Evolutionary conservation across 768 basidiomycete genomes (phyloP).

Genomic region (Lepiota venenata): DNA sequence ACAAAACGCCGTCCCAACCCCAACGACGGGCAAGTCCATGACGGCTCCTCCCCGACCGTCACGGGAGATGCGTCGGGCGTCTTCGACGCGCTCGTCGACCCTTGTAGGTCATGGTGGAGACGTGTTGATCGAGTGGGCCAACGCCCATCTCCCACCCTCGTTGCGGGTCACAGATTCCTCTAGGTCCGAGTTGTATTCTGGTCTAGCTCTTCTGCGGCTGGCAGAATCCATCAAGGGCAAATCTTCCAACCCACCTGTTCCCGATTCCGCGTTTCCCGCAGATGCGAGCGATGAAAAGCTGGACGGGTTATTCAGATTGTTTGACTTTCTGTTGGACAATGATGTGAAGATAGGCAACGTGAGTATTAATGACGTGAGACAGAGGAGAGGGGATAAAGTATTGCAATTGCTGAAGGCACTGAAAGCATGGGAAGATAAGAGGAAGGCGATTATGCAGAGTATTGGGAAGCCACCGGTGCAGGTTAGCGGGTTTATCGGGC

Average conservation of each 20-base stretch:
- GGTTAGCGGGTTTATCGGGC: constrained; percentile 33
- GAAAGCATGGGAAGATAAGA: constrained; percentile 79
- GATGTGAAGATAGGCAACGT: constrained; percentile 90
- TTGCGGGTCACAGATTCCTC: constrained; percentile 51
- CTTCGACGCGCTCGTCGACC: constrained; percentile 26
- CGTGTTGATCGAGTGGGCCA: constrained; percentile 84
- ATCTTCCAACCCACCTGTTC: constrained; percentile 65
- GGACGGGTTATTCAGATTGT: constrained; percentile 83
- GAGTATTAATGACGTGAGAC: constrained; percentile 89
- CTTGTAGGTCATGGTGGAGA: constrained; percentile 30
- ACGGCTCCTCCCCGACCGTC: constrained; percentile 62
- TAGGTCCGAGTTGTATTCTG: constrained; percentile 47
- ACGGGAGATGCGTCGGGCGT: constrained; percentile 53
- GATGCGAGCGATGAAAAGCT: constrained; percentile 72
- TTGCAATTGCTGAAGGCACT: constrained; percentile 74
- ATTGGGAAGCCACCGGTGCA: constrained; percentile 40
- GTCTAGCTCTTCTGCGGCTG: constrained; percentile 79
- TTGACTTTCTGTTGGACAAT: constrained; percentile 91
- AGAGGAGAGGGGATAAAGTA: constrained; percentile 80
- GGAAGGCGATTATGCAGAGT: constrained; percentile 50
- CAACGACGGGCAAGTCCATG: constrained; percentile 14
- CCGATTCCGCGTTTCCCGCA: constrained; percentile 74
- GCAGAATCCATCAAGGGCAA: constrained; percentile 77
- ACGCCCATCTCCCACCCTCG: constrained; percentile 68
- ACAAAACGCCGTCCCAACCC: background rate